Conservation (phyloP, 805 yeast genomes). For the Schizosaccharomyces japonicus region DNA sequence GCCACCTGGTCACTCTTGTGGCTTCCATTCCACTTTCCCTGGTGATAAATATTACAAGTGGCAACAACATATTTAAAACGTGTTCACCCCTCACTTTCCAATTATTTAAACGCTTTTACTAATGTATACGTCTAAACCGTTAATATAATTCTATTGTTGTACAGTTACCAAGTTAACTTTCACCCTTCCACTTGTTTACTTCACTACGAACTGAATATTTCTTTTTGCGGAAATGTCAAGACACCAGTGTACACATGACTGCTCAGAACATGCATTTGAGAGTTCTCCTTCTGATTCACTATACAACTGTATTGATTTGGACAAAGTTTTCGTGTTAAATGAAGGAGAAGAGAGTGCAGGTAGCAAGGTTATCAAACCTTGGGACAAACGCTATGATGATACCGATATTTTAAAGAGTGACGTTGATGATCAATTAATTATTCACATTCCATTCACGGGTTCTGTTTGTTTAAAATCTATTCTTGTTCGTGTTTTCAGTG, state of each 20-base stretch:
- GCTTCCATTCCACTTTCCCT: no score
- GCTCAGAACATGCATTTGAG: background rate
- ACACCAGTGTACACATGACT: background rate
- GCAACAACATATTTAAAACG: no score
- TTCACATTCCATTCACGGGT: conserved; percentile 61
- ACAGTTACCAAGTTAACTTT: no score
- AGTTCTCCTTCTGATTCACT: conserved; percentile 15
- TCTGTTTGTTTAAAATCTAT: conserved; percentile 52
- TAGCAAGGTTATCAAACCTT: conserved; percentile 27
- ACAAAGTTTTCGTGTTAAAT: conserved; percentile 41
- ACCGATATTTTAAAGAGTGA: conserved; percentile 33
- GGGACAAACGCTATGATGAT: conserved; percentile 25
- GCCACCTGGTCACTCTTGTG: no score
- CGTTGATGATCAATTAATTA: conserved; percentile 55
- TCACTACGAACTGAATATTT: no score
- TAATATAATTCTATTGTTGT: no score
- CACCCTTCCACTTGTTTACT: no score
- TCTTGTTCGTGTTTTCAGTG: conserved; percentile 34
- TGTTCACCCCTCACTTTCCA: no score
- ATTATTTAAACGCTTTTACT: no score
- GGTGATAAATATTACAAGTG: no score
- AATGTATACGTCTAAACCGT: no score
- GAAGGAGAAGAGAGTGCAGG: conserved; percentile 30
- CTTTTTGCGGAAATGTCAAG: no score
- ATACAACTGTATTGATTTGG: conserved; percentile 32